phyloP scores from a whole-genome alignment of 2,329 filamentous ascomycete species.

The Colletotrichum sp. region DNA sequence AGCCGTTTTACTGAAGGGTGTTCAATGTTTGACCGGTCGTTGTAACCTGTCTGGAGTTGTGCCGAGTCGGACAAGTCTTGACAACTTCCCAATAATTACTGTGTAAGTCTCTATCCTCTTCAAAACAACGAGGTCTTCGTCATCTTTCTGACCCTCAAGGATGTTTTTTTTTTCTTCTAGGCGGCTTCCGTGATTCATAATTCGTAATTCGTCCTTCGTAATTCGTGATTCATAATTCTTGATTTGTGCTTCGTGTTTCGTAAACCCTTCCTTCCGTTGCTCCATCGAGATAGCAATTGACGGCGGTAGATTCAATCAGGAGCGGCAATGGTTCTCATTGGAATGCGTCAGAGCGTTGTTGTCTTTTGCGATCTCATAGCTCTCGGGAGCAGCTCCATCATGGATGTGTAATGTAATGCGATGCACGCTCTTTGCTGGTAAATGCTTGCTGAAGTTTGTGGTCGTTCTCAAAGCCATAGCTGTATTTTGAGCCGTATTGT shows the following conservation, averaged over 20 bases:
- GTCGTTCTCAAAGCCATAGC: background rate
- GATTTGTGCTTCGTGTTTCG: background rate
- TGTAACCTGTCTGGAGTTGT: background rate
- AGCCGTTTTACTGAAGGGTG: accelerated
- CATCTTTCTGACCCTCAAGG: background rate
- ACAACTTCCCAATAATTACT: background rate
- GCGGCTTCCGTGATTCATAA: background rate
- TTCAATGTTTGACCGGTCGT: background rate
- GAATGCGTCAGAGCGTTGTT: background rate
- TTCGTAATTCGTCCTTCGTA: background rate
- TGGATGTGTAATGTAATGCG: accelerated
- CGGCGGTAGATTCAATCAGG: accelerated
- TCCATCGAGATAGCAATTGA: background rate
- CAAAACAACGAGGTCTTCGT: background rate
- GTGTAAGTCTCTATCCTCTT: background rate
- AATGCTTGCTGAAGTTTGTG: background rate
- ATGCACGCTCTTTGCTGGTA: background rate
- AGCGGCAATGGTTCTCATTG: background rate
- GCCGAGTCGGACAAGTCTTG: background rate
- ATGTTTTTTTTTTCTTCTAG: background rate
- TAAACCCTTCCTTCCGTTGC: accelerated
- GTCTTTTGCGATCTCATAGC: background rate
- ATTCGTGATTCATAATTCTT: background rate
- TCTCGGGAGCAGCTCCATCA: background rate
- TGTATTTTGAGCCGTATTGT: accelerated